Percentiles rank a stretch among this genome's conserved stretches.
phyloP scores from a whole-genome alignment of 306 rosid species.

The Coriaria nepalensis region DNA sequence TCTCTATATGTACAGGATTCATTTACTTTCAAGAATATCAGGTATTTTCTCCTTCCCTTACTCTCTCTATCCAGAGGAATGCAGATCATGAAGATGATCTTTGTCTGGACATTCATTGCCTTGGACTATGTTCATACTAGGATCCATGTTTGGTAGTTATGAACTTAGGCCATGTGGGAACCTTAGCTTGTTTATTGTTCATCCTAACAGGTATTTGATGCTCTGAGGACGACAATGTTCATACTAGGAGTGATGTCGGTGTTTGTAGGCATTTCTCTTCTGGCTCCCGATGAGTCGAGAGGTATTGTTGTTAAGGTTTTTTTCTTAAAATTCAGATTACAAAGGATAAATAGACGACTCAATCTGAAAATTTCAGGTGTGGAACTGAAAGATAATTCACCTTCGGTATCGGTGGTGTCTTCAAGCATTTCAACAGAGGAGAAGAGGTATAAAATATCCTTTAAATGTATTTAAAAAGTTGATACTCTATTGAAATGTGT shows the following conservation, averaged over 20 bases:
- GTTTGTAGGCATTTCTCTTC: slow-evolving; percentile 79
- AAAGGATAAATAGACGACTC: slow-evolving; percentile 15
- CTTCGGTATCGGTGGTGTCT: slow-evolving; percentile 39
- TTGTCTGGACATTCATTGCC: not conserved
- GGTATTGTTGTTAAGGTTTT: slow-evolving; percentile 32
- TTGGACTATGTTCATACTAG: not conserved
- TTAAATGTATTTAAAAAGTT: not conserved
- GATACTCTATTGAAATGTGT: too few species aligned
- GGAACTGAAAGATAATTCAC: slow-evolving; percentile 53
- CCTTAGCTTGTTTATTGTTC: too few species aligned
- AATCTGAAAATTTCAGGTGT: slow-evolving; percentile 36
- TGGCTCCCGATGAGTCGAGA: slow-evolving; percentile 93
- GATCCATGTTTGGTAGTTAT: too few species aligned
- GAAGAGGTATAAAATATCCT: slow-evolving; percentile 40
- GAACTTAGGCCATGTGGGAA: too few species aligned
- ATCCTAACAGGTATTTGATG: slow-evolving; percentile 68
- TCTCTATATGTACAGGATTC: slow-evolving; percentile 94
- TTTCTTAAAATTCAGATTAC: slow-evolving; percentile 8
- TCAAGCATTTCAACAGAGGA: slow-evolving; percentile 52
- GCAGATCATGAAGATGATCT: too few species aligned
- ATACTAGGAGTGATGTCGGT: slow-evolving; percentile 80
- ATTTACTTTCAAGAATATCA: slow-evolving; percentile 93
- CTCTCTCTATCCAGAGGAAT: too few species aligned
- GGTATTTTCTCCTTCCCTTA: slow-evolving; percentile 28
- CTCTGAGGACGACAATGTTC: slow-evolving; percentile 91